Evolutionary conservation across 2,329 filamentous ascomycete species (phyloP).

Genomic region (Phialemonium atrogriseum): DNA sequence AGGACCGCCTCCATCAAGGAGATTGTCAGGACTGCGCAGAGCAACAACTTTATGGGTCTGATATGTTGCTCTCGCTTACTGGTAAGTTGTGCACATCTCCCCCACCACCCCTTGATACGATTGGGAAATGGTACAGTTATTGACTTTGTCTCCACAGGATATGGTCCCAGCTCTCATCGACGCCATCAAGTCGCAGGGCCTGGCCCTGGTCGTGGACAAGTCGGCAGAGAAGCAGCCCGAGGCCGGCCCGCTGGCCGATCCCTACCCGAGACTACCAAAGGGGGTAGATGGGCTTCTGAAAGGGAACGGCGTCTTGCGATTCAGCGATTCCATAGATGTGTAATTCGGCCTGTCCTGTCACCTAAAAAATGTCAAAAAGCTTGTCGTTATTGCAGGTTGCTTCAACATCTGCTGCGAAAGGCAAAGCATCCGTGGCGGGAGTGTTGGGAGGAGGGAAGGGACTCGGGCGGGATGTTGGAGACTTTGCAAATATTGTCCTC

Average conservation of each 20-base stretch:
- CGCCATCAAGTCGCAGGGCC: conserved; percentile 86
- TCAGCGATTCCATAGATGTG: conserved; percentile 84
- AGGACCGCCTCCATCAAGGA: conserved; percentile 86
- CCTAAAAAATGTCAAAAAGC: too few relatives aligned
- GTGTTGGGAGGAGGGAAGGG: too few relatives aligned
- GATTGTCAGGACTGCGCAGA: conserved; percentile 82
- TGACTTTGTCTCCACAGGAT: conserved; percentile 52
- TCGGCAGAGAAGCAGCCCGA: conserved; percentile 47
- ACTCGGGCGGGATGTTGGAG: too few relatives aligned
- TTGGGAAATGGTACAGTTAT: too few relatives aligned
- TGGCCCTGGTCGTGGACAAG: conserved; percentile 86
- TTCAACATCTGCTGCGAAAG: too few relatives aligned
- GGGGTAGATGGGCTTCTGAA: conserved; percentile 84
- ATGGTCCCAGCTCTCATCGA: conserved; percentile 89
- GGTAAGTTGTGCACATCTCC: conserved; percentile 60
- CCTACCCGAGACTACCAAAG: conserved; percentile 58
- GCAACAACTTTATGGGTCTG: conserved; percentile 97
- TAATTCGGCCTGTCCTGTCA: too few relatives aligned
- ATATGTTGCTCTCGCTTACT: conserved; percentile 82
- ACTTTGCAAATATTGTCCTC: too few relatives aligned
- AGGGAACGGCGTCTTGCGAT: conserved; percentile 78
- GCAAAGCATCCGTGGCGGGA: too few relatives aligned
- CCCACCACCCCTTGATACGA: too few relatives aligned
- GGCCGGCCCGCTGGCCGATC: conserved; percentile 30
- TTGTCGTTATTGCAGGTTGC: too few relatives aligned